Base-by-base conservation (phyloP, 2,329 filamentous ascomycete species). In the Sphaerulina vaccinii region DNA sequence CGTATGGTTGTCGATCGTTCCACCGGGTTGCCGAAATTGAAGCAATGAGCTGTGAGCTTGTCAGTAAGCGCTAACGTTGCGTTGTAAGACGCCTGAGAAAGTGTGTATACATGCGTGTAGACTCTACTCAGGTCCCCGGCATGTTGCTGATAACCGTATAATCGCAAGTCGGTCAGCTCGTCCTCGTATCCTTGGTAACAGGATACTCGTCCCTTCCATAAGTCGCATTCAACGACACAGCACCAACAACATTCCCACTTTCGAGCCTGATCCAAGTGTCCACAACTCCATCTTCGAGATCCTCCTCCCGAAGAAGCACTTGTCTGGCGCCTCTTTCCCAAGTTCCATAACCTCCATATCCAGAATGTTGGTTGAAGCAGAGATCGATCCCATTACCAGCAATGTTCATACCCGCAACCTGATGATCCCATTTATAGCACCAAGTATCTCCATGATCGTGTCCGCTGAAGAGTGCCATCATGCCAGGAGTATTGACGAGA, bases 381-480 rank as follows among this genome's bases (percentile, higher is more conserved):
- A 69, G 49, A 35, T 68, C 60, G 21, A 68, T 16, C 1, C 66
- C 66, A 27, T 63, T 65, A n/a, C 67, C 65, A 13, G 37, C 45
- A 15, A 66, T 41, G 6, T 46, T 55, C 63, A 66, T 65, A 11
- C 64, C 64, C 2, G 62, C 59, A 0, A 68, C 45, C 7, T 49
- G 46, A 8, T 36, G 19, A 27, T 65, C 46, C 66, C 66, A 69
- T 22, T 62, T 65, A 52, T 62, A 65, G 50, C 67, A 69, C 67
- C 66, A 70, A 2, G 58, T 62, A 37, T 67, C 61, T 5, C 67
- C 66, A 55, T 88, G 86, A 57, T 87, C 83, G 56, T 89, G 85
- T 0, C 84, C 86, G 3, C 75, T 77, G 65, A 87, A 85, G 4
- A 85, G 61, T 0, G 72, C 81, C 38, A 82, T 75, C 11, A 87